phyloP scores from a whole-genome alignment of 495 filamentous ascomycete genomes.

The Podospora fimiseda region DNA sequence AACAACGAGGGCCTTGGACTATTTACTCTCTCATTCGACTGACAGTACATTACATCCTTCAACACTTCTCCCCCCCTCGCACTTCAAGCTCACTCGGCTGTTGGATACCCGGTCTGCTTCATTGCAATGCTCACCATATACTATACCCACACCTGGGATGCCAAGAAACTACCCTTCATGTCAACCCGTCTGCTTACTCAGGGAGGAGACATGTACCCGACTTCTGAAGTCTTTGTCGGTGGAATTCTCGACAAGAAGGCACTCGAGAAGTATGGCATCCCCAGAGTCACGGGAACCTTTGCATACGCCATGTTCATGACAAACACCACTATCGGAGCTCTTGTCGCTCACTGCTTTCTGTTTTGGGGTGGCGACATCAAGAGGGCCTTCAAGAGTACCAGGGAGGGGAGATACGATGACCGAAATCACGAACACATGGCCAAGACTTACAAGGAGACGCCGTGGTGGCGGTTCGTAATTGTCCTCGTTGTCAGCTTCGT shows the following conservation, averaged over 20 bases:
- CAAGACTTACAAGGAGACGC: constrained; percentile 44
- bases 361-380: constrained; percentile 20
- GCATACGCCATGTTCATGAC: constrained; percentile 35
- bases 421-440: constrained; percentile 29
- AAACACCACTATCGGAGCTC: constrained; percentile 33
- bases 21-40: constrained; percentile 46
- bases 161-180: constrained; percentile 39
- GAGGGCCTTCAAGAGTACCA: constrained; percentile 15
- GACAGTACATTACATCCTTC: constrained; percentile 49
- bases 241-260: constrained; percentile 32
- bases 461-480: constrained; percentile 49
- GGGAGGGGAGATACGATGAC: constrained; percentile 12
- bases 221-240: constrained; percentile 28
- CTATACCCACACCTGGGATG: constrained; percentile 47
- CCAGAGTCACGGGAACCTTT: constrained; percentile 40
- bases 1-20: constrained; percentile 48
- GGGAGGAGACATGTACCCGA: constrained; percentile 39
- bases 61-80: constrained; percentile 20
- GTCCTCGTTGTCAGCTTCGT: constrained; percentile 43
- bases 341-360: constrained; percentile 17
- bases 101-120: constrained; percentile 41
- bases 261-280: constrained; percentile 32
- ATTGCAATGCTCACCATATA: constrained; percentile 36
- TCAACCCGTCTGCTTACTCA: constrained; percentile 43
- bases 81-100: constrained; percentile 10